phyloP scores from a whole-genome alignment of 768 basidiomycete genomes.

The Leccinum arenicola region DNA sequence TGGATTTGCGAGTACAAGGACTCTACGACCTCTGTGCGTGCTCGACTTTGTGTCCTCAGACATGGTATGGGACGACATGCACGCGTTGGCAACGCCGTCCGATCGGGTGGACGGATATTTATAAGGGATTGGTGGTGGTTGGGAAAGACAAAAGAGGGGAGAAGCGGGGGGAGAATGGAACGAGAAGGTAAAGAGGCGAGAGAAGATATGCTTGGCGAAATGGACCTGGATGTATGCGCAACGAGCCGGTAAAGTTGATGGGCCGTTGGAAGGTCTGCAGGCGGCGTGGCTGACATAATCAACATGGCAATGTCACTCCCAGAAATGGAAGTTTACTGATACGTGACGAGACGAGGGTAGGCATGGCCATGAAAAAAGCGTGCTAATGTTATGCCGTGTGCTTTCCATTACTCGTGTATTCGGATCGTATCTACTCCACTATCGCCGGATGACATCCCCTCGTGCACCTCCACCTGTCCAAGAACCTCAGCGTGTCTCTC shows the following conservation, averaged over 20 bases:
- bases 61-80: slow-evolving; percentile 43
- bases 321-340: not conserved
- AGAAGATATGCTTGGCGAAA: slow-evolving; percentile 18
- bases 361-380: not conserved
- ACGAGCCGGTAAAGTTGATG: slow-evolving; percentile 27
- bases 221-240: slow-evolving; percentile 27
- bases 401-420: slow-evolving; percentile 24
- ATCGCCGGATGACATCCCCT: slow-evolving; percentile 17
- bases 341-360: not conserved
- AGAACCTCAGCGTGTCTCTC: slow-evolving; percentile 25
- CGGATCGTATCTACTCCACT: slow-evolving; percentile 14
- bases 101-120: slow-evolving; percentile 15
- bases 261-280: slow-evolving; percentile 25
- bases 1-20: slow-evolving; percentile 63
- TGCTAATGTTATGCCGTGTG: slow-evolving; percentile 2
- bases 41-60: slow-evolving; percentile 55
- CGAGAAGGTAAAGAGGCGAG: not conserved
- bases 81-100: slow-evolving; percentile 28
- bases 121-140: not conserved
- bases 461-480: slow-evolving; percentile 32
- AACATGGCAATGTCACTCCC: slow-evolving; percentile 21
- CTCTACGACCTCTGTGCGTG: slow-evolving; percentile 34
- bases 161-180: not conserved
- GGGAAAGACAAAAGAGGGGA: not conserved
- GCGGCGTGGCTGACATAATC: slow-evolving; percentile 32